Evolutionary conservation across 768 basidiomycete genomes (phyloP), one percentile per base, ranked within the genome.

Genomic region (Grammothele lineata): DNA sequence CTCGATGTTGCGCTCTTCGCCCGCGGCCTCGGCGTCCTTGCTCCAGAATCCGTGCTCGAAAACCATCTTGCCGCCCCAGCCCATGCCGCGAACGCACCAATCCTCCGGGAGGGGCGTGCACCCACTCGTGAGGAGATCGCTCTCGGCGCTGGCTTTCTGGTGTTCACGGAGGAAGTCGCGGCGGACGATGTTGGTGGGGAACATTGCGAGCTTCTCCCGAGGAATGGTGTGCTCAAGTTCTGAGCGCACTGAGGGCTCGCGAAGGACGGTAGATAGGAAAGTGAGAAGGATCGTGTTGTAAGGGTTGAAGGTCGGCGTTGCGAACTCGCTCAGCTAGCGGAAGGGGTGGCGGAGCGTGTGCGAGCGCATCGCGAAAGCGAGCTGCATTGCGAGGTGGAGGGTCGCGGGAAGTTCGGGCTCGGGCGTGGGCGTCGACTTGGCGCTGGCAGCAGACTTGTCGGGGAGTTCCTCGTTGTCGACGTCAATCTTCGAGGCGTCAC

Each of bases 11-110:
- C 76, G 73, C 47, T 83, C 83, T 42, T 84, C 85, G 25, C 77
- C 78, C n/a, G 48, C 47, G 15, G 55, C 47, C 34, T 47, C 57
- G 1, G 71, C 51, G 23, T 46, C 49, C 42, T 72, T 71, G 61
- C 86, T 89, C 96, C 96, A 99, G 63, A 85, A 98, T 0, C 94
- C 95, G 33, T 90, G 81, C 63, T 95, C 92, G 62, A 87, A 98
- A 14, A 97, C 83, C 51, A 81, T 80, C 48, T 91, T 75, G 6
- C 90, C 87, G 4, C 91, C 85, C 96, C 96, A 99, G 57, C 93
- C 93, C 84, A 94, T 91, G 1, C 96, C 96, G 25, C 96, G 78
- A 55, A 97, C 62, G 58, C 87, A 89, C 92, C 94, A 97, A 58
- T 98, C 96, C 65, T 99, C 96, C 0, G 88, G 77, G 2, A 98